A percentile compares a stretch with the other conserved stretches of the same genome.
Evolutionary conservation across 78 protist species (phyloP).

Genomic region (Chrysochromulina tobinii): DNA sequence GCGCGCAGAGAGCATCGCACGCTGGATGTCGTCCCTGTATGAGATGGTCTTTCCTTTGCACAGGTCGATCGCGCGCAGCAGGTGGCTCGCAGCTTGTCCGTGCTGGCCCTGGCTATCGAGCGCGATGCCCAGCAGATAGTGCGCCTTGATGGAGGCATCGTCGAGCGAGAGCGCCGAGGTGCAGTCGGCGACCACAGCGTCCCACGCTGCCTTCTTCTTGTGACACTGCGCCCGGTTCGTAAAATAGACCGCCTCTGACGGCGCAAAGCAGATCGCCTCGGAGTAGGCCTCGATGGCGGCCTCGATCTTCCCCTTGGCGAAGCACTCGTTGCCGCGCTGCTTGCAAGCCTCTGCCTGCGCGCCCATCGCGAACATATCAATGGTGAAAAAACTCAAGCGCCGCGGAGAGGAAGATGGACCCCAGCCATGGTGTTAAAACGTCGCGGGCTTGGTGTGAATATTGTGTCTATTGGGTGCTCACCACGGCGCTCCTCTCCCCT

Average conservation of each 20-base stretch:
- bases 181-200: not conserved
- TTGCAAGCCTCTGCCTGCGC: not conserved
- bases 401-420: too few species aligned
- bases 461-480: too few species aligned
- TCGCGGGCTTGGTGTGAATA: too few species aligned
- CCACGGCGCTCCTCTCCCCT: too few species aligned
- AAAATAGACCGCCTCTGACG: not conserved
- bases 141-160: not conserved
- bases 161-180: not conserved
- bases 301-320: not conserved
- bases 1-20: not conserved
- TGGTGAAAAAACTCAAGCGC: too few species aligned
- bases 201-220: not conserved
- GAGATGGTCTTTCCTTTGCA: not conserved
- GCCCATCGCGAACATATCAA: too few species aligned
- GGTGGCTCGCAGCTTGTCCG: not conserved
- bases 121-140: not conserved
- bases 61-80: not conserved
- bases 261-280: not conserved
- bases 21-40: not conserved
- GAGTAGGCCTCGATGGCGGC: conserved; percentile 6
- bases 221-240: not conserved
- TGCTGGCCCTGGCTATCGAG: not conserved
- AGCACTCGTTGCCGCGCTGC: not conserved
- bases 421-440: too few species aligned